A percentile compares a stretch with the other conserved stretches of the same genome.
Conservation (phyloP, 257 asterid species). For the Anisodus tanguticus region DNA sequence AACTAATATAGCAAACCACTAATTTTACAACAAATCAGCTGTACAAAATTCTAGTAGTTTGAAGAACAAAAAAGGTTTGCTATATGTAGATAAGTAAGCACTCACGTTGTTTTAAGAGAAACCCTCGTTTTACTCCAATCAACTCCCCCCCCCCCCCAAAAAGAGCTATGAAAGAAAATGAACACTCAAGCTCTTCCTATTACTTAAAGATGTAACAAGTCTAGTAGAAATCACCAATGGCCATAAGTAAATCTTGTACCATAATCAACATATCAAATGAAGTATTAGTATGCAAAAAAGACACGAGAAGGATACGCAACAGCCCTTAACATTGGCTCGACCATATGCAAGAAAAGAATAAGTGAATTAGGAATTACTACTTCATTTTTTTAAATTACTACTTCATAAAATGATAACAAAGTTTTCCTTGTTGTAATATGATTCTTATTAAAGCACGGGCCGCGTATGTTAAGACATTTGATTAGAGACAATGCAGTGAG, state of each 20-base stretch:
- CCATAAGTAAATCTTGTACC: neutral
- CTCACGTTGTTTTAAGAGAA: neutral
- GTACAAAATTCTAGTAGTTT: neutral
- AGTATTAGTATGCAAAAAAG: neutral
- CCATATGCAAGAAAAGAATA: slow-evolving; percentile 64
- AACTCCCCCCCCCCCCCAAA: neutral
- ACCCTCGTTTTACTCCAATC: neutral
- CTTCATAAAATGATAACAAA: neutral
- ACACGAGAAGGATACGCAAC: slow-evolving; percentile 79
- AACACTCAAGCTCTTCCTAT: slow-evolving; percentile 8
- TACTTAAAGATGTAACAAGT: neutral
- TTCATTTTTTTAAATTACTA: neutral
- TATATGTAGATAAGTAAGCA: neutral
- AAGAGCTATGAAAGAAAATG: neutral
- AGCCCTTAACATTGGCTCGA: slow-evolving; percentile 84
- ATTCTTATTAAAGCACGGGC: neutral
- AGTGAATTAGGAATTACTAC: slow-evolving; percentile 27
- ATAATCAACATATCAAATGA: slow-evolving; percentile 12
- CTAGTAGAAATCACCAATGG: neutral
- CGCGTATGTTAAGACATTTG: neutral
- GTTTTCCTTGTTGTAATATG: neutral
- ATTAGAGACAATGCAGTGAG: neutral
- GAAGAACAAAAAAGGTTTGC: neutral
- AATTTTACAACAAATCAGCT: neutral
- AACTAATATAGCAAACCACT: too few species aligned